Percentiles rank a stretch among this genome's conserved stretches.
Evolutionary conservation across 129 eudicot species (phyloP).

Genomic region (Centaurea solstitialis): DNA sequence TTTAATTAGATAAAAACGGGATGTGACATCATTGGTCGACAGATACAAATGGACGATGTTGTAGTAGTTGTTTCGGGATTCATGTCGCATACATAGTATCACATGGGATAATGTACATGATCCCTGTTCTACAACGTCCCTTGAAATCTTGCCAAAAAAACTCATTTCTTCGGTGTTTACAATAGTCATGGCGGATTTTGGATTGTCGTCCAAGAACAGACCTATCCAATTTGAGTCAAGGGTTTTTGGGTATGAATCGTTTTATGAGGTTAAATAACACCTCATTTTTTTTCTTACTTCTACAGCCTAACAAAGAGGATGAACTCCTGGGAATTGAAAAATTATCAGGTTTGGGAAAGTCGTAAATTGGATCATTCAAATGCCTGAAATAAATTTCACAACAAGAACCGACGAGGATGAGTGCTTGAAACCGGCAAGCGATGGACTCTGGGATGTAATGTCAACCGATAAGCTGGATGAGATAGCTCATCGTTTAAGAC

Average conservation of each 20-base stretch:
- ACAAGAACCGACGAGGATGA: conserved; percentile 56
- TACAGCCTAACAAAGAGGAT: too few species aligned
- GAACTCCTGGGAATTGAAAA: too few species aligned
- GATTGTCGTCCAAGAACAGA: too few species aligned
- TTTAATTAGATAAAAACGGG: too few species aligned
- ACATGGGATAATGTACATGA: not conserved
- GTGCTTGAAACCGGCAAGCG: conserved; percentile 61
- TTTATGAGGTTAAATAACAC: too few species aligned
- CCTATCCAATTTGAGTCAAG: too few species aligned
- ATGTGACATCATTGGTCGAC: not conserved
- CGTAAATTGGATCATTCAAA: conserved; percentile 42
- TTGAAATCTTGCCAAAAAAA: too few species aligned
- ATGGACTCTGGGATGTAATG: conserved; percentile 76
- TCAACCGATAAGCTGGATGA: conserved; percentile 63
- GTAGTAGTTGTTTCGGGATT: not conserved
- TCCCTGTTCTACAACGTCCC: too few species aligned
- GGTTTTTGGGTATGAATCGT: too few species aligned
- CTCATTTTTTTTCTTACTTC: too few species aligned
- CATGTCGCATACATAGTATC: too few species aligned
- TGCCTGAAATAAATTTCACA: conserved; percentile 56
- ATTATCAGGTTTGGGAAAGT: not conserved
- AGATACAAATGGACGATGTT: not conserved
- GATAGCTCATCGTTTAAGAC: conserved; percentile 49
- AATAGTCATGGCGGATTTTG: conserved; percentile 42
- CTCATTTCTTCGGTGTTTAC: conserved; percentile 45